Percentiles rank a stretch among this genome's conserved stretches.
phyloP scores from a whole-genome alignment of 257 asterid genomes.

The Gentiana dahurica region DNA sequence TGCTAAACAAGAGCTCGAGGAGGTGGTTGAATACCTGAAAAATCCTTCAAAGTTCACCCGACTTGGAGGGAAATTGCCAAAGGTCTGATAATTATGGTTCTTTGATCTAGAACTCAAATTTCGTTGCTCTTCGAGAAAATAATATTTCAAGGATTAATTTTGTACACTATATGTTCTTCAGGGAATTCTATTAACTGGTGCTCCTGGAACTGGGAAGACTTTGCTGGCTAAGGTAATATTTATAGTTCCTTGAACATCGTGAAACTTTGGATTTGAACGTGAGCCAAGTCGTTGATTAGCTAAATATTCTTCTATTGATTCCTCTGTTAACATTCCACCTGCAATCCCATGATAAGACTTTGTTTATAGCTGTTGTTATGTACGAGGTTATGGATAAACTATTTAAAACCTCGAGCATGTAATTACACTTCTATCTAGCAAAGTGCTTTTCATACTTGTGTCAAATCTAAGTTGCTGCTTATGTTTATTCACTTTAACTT shows the following conservation, averaged over 20 bases:
- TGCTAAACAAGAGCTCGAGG: constrained; percentile 99
- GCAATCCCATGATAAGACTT: no score
- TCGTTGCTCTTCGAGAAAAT: constrained; percentile 3
- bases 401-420: no score
- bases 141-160: constrained; percentile 1
- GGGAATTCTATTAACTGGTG: constrained; percentile 98
- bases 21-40: constrained; percentile 93
- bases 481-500: background rate
- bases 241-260: background rate
- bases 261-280: no score
- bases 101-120: background rate
- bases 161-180: constrained; percentile 23
- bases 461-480: background rate
- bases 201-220: constrained; percentile 99
- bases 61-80: constrained; percentile 93
- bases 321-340: no score
- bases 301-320: no score
- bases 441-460: background rate
- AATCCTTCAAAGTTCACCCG: constrained; percentile 91
- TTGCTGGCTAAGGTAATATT: constrained; percentile 78
- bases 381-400: no score
- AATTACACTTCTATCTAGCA: no score
- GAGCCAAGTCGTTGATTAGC: no score
- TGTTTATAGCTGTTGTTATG: no score
- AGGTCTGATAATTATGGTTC: constrained; percentile 43